These are phyloP conservation scores for Corynespora cassiicola DNA, from an alignment of 2,329 filamentous ascomycete species.

Conservation along the genomic window DNA sequence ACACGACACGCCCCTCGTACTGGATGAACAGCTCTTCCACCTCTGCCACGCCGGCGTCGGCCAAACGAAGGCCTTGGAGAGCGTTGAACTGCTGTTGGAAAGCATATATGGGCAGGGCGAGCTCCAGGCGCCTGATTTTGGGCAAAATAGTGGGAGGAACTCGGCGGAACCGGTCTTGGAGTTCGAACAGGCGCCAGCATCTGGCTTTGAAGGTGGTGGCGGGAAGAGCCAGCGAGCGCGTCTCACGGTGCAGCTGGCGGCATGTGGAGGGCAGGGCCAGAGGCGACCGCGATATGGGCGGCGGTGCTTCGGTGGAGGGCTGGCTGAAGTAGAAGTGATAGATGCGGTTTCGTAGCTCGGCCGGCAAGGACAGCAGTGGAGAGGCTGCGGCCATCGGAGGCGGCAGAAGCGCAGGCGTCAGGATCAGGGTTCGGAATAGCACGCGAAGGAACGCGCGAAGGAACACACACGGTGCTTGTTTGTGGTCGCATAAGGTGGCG, in stretches of 20 bases:
- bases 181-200: constrained; percentile 6
- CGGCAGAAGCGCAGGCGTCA: constrained; percentile 1
- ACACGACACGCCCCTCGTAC: constrained; percentile 6
- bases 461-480: not conserved
- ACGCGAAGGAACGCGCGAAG: not conserved
- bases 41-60: constrained; percentile 14
- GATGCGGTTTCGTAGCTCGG: constrained; percentile 25
- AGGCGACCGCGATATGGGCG: constrained; percentile 14
- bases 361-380: constrained; percentile 18
- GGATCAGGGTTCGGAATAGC: constrained; percentile 1
- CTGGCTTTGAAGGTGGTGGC: constrained; percentile 15
- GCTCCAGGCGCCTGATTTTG: constrained; percentile 17
- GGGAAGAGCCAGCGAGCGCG: constrained; percentile 13
- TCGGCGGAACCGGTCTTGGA: constrained; percentile 6
- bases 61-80: constrained; percentile 13
- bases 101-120: constrained; percentile 9
- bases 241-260: constrained; percentile 23
- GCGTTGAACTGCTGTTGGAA: constrained; percentile 6
- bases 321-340: constrained; percentile 17
- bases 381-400: constrained; percentile 12
- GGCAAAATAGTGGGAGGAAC: constrained; percentile 1
- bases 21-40: constrained; percentile 23
- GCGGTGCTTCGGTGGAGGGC: constrained; percentile 10
- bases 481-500: not conserved
- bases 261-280: constrained; percentile 23